Conservation (phyloP, 2,329 filamentous ascomycete genomes). For the Sclerotinia minor region DNA sequence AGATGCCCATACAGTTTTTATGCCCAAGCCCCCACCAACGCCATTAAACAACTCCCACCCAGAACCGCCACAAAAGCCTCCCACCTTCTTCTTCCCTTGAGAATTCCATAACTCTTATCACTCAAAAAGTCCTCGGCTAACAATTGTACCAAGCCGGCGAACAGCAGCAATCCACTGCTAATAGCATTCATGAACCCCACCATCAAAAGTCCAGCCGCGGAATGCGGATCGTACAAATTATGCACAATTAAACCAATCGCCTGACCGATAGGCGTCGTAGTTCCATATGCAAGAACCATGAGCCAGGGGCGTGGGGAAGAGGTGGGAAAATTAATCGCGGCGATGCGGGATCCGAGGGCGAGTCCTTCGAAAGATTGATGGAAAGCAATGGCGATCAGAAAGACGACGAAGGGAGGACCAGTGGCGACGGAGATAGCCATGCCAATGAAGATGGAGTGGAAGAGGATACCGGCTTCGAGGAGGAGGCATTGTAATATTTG, state of each 20-base stretch:
- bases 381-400: constrained; percentile 77
- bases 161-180: constrained; percentile 75
- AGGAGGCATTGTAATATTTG: constrained; percentile 75
- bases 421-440: constrained; percentile 83
- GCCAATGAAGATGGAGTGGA: constrained; percentile 83
- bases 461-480: constrained; percentile 79
- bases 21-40: constrained; percentile 67
- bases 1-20: constrained; percentile 18
- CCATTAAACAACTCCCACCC: constrained; percentile 62
- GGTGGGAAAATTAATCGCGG: constrained; percentile 75
- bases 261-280: constrained; percentile 79
- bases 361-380: constrained; percentile 89
- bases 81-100: constrained; percentile 57
- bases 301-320: constrained; percentile 74
- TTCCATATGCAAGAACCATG: constrained; percentile 75
- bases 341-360: constrained; percentile 81
- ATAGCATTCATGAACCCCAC: constrained; percentile 89
- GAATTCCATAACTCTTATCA: constrained; percentile 60
- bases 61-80: constrained; percentile 64
- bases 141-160: constrained; percentile 80
- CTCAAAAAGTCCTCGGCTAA: constrained; percentile 84
- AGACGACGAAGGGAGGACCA: constrained; percentile 75
- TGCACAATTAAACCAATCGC: constrained; percentile 78
- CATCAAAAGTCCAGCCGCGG: constrained; percentile 73
- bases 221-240: constrained; percentile 76